Evolutionary conservation across 2,329 filamentous ascomycete genomes (phyloP), one percentile per base, ranked within the genome.

Genomic region (Fusarium nanum): DNA sequence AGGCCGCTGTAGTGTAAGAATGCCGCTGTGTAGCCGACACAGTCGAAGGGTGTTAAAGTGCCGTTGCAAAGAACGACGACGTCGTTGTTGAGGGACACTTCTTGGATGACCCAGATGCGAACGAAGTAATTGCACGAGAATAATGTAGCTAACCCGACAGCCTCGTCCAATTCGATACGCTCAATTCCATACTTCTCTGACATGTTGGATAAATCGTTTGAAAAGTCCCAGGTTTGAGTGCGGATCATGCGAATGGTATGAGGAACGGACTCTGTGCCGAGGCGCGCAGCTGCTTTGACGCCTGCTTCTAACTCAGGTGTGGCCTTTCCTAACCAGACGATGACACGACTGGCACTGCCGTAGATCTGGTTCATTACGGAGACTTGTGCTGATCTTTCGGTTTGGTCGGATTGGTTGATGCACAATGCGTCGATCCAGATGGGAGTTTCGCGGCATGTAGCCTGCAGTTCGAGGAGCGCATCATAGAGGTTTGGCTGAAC

Each of bases 381-480:
- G 7, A 64, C 61, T 3, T 64, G 61, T 0, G 30, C 8, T 3
- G 59, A 57, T 12, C 59, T 25, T 25, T 64, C 61, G 7, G 11
- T 10, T 0, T 25, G 3, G 16, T 48, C n/a, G 4, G 13, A 45
- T 8, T 64, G 61, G n/a, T 64, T 64, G 14, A 64, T 64, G 5
- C 61, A 64, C 0, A 64, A 12, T 0, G 61, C 61, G 10, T 64
- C 61, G 1, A 64, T 49, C 61, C 50, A 64, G 6, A 58, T 50
- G 10, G 44, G 44, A 3, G 16, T 34, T 4, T 18, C 50, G 0
- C 30, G 1, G 2, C 44, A 49, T 3, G 59, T 22, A 4, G 8
- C 7, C 1, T 28, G 18, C 1, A 64, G 27, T 13, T 46, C 61
- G 3, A 34, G 0, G 12, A 64, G 50, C 0, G 61, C 50, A 22